Conservation (phyloP, 495 filamentous ascomycete genomes). For the Penicillium chermesinum region DNA sequence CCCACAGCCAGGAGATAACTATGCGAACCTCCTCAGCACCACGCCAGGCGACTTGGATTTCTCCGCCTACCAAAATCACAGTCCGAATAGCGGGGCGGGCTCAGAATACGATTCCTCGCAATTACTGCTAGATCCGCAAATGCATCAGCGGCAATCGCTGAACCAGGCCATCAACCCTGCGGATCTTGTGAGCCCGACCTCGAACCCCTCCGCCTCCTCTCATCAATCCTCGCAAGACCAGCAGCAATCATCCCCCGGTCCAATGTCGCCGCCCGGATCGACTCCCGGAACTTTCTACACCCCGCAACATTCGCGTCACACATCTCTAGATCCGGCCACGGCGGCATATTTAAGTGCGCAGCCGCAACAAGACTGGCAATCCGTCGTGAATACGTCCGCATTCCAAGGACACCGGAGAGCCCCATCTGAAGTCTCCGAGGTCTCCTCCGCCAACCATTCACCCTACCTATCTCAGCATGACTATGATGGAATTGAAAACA, state of each 20-base stretch:
- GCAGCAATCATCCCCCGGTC: conserved; percentile 45
- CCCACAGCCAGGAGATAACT: conserved; percentile 34
- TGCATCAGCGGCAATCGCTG: conserved; percentile 34
- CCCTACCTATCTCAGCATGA: conserved; percentile 77
- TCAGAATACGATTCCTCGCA: conserved; percentile 35
- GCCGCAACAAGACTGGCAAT: conserved; percentile 57
- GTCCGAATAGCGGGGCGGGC: conserved; percentile 26
- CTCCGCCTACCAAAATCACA: conserved; percentile 34
- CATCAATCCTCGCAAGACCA: conserved; percentile 62
- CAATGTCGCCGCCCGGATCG: conserved; percentile 50
- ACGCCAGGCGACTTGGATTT: conserved; percentile 37
- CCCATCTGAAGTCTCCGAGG: conserved; percentile 87
- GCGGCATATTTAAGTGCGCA: conserved; percentile 64
- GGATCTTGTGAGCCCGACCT: conserved; percentile 66
- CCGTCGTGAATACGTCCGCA: conserved; percentile 53
- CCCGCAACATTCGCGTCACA: conserved; percentile 66
- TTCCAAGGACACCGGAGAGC: conserved; percentile 76
- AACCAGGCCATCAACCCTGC: conserved; percentile 55
- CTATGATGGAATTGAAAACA: conserved; percentile 66
- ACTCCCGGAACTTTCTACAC: conserved; percentile 51
- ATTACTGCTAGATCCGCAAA: conserved; percentile 43
- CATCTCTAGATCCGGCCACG: conserved; percentile 74
- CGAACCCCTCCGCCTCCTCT: conserved; percentile 64
- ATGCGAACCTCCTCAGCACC: conserved; percentile 36
- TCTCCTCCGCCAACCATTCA: conserved; percentile 76